phyloP scores from a whole-genome alignment of 352 stramenopile species.

The Phytophthora brassicae region DNA sequence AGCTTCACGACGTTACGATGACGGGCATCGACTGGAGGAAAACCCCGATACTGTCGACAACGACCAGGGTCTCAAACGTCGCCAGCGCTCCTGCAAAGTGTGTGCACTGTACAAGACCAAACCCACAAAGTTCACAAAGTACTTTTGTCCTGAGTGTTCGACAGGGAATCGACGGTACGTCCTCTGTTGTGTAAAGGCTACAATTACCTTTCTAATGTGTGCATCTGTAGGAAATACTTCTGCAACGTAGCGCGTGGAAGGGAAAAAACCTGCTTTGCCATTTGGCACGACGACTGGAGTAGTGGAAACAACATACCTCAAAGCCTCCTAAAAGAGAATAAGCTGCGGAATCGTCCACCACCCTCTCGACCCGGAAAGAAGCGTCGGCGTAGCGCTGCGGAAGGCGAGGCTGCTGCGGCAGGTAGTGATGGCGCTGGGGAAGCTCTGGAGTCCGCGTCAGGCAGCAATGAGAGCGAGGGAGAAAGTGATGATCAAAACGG shows the following conservation, averaged over 20 bases:
- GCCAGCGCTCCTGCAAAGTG: neutral
- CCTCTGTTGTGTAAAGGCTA: neutral
- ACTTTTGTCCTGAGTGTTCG: neutral
- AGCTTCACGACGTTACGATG: neutral
- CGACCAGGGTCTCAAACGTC: neutral
- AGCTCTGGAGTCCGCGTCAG: no score
- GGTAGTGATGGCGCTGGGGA: neutral
- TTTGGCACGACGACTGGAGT: slow-evolving; percentile 3
- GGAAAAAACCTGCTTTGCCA: neutral
- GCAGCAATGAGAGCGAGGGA: neutral
- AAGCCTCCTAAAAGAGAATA: neutral
- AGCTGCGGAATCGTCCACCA: neutral
- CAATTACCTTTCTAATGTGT: neutral
- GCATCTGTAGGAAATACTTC: slow-evolving; percentile 1
- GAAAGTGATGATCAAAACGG: no score
- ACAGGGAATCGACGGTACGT: neutral
- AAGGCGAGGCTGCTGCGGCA: neutral
- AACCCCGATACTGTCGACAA: slow-evolving; percentile 1
- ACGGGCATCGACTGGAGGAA: neutral
- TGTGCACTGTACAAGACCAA: neutral
- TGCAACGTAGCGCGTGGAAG: neutral
- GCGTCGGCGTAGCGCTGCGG: neutral
- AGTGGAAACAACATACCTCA: slow-evolving; percentile 1
- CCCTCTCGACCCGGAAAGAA: neutral
- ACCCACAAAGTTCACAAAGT: neutral